Conservation (phyloP, 1,284 basidiomycete species). For the Taiwanofungus camphoratus region DNA sequence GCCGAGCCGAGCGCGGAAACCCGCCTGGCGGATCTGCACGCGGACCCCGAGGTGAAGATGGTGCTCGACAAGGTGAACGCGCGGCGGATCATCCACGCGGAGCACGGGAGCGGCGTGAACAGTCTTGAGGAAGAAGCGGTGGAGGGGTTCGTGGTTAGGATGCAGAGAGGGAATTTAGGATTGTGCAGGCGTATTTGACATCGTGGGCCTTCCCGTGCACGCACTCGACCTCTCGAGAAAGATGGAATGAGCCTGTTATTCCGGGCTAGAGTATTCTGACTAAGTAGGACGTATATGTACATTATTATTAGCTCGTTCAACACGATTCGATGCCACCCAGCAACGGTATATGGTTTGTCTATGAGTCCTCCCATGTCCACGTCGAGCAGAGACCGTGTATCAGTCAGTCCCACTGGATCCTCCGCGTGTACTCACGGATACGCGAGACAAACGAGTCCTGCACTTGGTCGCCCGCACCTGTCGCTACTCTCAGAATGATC, state of each 20-base stretch:
- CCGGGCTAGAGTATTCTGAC: too few relatives aligned
- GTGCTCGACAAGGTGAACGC: constrained; percentile 36
- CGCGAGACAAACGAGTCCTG: constrained; percentile 72
- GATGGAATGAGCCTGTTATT: too few relatives aligned
- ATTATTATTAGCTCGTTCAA: too few relatives aligned
- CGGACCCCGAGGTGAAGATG: constrained; percentile 25
- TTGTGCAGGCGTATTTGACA: constrained; percentile 12
- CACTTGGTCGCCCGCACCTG: constrained; percentile 69
- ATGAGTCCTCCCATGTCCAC: too few relatives aligned
- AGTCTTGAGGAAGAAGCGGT: constrained; percentile 34
- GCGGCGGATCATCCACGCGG: constrained; percentile 32
- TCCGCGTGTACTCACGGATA: constrained; percentile 72
- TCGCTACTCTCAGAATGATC: constrained; percentile 85
- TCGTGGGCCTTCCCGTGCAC: too few relatives aligned
- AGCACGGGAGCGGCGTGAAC: constrained; percentile 31
- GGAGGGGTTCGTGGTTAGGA: constrained; percentile 26
- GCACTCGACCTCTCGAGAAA: too few relatives aligned
- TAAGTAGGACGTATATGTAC: too few relatives aligned
- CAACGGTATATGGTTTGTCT: too few relatives aligned
- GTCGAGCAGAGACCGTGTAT: too few relatives aligned
- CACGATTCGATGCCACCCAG: too few relatives aligned
- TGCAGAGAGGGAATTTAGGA: constrained; percentile 29
- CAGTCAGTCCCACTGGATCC: constrained; percentile 73
- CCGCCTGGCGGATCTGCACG: constrained; percentile 6
- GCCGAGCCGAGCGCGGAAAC: constrained; percentile 9